Evolutionary conservation across 2,329 filamentous ascomycete genomes (phyloP), one percentile per base, ranked within the genome.

Genomic region (Hirsutella rhossiliensis): DNA sequence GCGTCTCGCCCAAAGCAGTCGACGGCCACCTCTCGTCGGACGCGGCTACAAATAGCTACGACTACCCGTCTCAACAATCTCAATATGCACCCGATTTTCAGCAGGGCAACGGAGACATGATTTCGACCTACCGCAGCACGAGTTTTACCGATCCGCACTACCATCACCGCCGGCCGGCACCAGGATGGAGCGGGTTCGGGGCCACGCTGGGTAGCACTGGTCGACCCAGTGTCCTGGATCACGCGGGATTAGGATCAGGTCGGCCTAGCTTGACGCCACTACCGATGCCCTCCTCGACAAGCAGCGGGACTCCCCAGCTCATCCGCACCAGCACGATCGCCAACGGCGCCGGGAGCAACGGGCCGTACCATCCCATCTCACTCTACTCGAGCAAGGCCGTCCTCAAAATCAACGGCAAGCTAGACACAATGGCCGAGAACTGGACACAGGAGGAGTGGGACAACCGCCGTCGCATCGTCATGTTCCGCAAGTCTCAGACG

Each of bases 361-460:
- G 66, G 4, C 69, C 72, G 1, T 86, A 88, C 64, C 87, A 88
- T 53, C 83, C 84, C 0, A 89, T 94, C 57, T 76, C 81, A 4
- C 76, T 90, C 52, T 90, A 89, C 57, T 82, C 87, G 15, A 78
- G 80, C 57, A 96, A 95, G 66, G 92, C 89, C 0, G 71, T 83
- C 17, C 69, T 97, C 28, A 87, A 92, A 56, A 83, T 97, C 47
- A 77, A 84, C 43, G 89, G 89, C 18, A 86, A 96, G 55, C 73
- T 98, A 40, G 80, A 88, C 42, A 68, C 72, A 8, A 96, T 97
- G 90, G 80, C 80, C 0, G 76, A 84, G 49, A 76, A 80, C 48
- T 98, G 92, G 92, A 82, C 78, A 1, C 65, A 73, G 27, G 87
- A 94, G 49, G 92, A 98, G 62, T 81, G 79, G 65, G 76, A 82